A percentile compares a stretch with the other conserved stretches of the same genome.
Evolutionary conservation across 495 filamentous ascomycete species (phyloP).

Genomic region (Parmelia sp.): DNA sequence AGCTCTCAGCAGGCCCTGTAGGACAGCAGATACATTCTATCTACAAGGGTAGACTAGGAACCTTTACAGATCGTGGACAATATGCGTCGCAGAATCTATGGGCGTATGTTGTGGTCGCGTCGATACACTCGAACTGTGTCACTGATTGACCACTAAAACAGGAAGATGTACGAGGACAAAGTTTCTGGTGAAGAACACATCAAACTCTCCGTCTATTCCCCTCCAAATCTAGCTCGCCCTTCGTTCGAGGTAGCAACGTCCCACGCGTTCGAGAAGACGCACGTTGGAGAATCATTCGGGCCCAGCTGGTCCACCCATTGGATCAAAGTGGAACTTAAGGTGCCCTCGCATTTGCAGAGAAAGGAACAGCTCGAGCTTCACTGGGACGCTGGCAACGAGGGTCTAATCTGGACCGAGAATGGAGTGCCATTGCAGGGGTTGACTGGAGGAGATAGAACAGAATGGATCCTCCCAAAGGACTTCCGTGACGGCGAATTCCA

Average conservation of each 20-base stretch:
- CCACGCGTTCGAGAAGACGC: conserved; percentile 68
- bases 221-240: conserved; percentile 70
- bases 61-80: conserved; percentile 75
- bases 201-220: conserved; percentile 80
- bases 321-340: conserved; percentile 75
- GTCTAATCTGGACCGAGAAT: conserved; percentile 80
- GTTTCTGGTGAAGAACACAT: conserved; percentile 67
- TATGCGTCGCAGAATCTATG: conserved; percentile 73
- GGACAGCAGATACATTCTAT: conserved; percentile 83
- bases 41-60: conserved; percentile 75
- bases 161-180: conserved; percentile 70
- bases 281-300: conserved; percentile 73
- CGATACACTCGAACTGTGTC: not conserved
- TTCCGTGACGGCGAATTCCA: conserved; percentile 82
- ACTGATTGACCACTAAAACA: conserved; percentile 28
- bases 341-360: conserved; percentile 63
- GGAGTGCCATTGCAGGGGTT: conserved; percentile 86
- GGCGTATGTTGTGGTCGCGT: conserved; percentile 39
- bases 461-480: conserved; percentile 80
- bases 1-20: conserved; percentile 53
- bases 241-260: conserved; percentile 84
- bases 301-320: conserved; percentile 99
- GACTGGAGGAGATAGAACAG: conserved; percentile 83
- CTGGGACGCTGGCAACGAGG: conserved; percentile 92
- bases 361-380: conserved; percentile 83